Base-by-base conservation (phyloP, 2,329 filamentous ascomycete species). In the Curvularia sp. region DNA sequence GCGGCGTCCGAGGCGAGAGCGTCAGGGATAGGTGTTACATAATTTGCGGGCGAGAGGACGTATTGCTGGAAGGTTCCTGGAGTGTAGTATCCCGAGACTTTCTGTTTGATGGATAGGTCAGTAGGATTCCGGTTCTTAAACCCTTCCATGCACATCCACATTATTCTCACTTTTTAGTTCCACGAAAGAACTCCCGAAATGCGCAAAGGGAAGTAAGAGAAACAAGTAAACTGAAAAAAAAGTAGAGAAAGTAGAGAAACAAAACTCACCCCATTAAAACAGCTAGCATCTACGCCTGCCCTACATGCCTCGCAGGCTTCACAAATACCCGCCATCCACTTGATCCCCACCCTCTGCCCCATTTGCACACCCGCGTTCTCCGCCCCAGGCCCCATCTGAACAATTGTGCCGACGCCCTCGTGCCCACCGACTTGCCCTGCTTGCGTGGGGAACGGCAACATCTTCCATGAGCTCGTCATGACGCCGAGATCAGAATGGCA, bases 31-130 rank as follows among this genome's bases (percentile, higher is more conserved):
- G 87, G 87, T 0, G 88, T 90, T 2, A 90, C 88, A 72, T 91
- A 90, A 75, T 84, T 83, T 3, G 87, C 87, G 9, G 86, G 86
- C 0, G 82, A 84, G 15, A 89, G 71, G 18, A 84, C 83, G 68
- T 90, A 91, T 76, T 90, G 87, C 71, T 90, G 88, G 72, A 90
- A 91, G n/a, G 88, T 91, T 36, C 88, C 88, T 0, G 88, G 88
- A 0, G 83, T 86, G 72, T 86, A 89, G 77, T 89, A 90, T 5
- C 88, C 88, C 0, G 84, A 87, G 48, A 90, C 67, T 76, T 78
- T 77, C 72, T 77, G 27, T 41, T 1, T 1, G 10, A 45, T 12
- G 21, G 8, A 9, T 6, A 23, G 10, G 27, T 55, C 5, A 55
- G 46, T 55, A 46, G 12, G 8, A 30, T 32, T 13, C 10, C 12